These are phyloP conservation scores for Geoglossum glabrum DNA, from an alignment of 495 filamentous ascomycete genomes.

Conservation along the genomic window DNA sequence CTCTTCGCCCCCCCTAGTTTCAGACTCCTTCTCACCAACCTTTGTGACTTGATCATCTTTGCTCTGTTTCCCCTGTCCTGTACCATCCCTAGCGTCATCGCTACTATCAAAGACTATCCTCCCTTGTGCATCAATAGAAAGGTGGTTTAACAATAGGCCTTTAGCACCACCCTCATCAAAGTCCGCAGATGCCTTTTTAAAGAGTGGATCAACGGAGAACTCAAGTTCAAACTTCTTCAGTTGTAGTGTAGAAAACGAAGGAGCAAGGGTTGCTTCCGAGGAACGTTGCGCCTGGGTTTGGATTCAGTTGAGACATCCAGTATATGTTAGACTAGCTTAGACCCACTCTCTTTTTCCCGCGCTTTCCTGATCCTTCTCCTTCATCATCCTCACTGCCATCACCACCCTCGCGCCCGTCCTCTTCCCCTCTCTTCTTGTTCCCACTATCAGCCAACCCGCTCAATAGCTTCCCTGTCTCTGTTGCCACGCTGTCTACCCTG, in stretches of 20 bases:
- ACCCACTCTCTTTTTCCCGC: slow-evolving; percentile 48
- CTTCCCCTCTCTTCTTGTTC: slow-evolving; percentile 47
- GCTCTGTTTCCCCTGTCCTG: slow-evolving; percentile 13
- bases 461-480: slow-evolving; percentile 86
- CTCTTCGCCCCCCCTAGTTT: slow-evolving; percentile 19
- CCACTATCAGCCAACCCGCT: slow-evolving; percentile 87
- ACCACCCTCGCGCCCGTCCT: slow-evolving; percentile 39
- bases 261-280: slow-evolving; percentile 78
- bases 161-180: slow-evolving; percentile 98
- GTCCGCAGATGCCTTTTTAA: slow-evolving; percentile 95
- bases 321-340: background rate
- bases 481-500: slow-evolving; percentile 93
- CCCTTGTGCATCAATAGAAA: slow-evolving; percentile 77
- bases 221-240: slow-evolving; percentile 96
- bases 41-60: slow-evolving; percentile 17
- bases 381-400: slow-evolving; percentile 54
- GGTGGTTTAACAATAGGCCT: slow-evolving; percentile 81
- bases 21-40: slow-evolving; percentile 19
- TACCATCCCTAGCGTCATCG: slow-evolving; percentile 59
- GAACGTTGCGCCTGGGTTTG: slow-evolving; percentile 40
- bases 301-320: background rate
- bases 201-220: slow-evolving; percentile 88
- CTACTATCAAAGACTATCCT: slow-evolving; percentile 96
- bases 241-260: slow-evolving; percentile 70
- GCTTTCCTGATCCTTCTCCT: slow-evolving; percentile 57